Base-by-base conservation (phyloP, 2,329 filamentous ascomycete species). In the Sphaerulina musiva region DNA sequence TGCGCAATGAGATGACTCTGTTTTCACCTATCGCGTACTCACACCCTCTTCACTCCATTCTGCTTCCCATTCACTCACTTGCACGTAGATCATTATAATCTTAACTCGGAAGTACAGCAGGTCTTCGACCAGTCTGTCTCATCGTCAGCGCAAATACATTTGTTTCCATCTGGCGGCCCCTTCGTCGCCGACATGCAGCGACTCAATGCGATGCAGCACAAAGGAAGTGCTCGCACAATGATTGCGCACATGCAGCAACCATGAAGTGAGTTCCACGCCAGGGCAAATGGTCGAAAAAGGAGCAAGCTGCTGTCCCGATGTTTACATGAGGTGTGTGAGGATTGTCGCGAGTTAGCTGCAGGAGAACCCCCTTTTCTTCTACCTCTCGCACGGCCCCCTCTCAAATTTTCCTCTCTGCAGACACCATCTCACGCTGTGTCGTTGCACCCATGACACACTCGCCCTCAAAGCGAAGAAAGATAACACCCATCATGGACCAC, bases 381-480 rank as follows among this genome's bases (percentile, higher is more conserved):
- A 29, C 26, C 5, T 29, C 26, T 1, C 23, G 17, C n/a, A 34
- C 14, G 31, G 10, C 32, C 48, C 14, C 41, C n/a, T 40, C 26
- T 29, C 26, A 4, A 3, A 29, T 26, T 39, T 38, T 17, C 29
- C 23, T 34, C 38, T 31, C 4, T 10, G 7, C 17, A 23, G 8
- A 12, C 29, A 9, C 46, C 12, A 17, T 40, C 47, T 38, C 26
- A 20, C 40, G 10, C 14, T 20, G 29, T n/a, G 9, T 31, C n/a
- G 9, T 38, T 10, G 12, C 40, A 6, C 17, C 11, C 23, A 51
- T 51, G 48, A 31, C 14, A 14, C 14, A 51, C 9, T 51, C 48
- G 12, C 48, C 48, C 3, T n/a, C 48, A 7, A 51, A 51, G 32
- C 40, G 48, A 11, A 51, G 48, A 23, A 51, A 51, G 20, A 9